A percentile compares a stretch with the other conserved stretches of the same genome.
Evolutionary conservation across 768 basidiomycete species (phyloP).

Genomic region (Pleurotus giganteus): DNA sequence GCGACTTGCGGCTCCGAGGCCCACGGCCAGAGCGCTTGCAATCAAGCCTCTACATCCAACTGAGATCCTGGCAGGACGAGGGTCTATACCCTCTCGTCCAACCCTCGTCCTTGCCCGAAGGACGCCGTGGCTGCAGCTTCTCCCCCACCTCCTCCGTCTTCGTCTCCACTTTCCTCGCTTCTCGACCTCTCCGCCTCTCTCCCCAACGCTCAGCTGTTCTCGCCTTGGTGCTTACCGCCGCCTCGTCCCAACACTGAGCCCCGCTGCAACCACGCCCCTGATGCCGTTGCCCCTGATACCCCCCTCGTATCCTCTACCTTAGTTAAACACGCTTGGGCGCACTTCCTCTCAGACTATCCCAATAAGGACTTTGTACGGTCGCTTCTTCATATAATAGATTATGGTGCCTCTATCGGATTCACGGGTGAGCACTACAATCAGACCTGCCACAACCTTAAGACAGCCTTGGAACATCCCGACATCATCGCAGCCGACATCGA

Average conservation of each 20-base stretch:
- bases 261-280: conserved; percentile 10
- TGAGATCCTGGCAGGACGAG: conserved; percentile 1
- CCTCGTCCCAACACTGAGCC: conserved; percentile 16
- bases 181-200: neutral
- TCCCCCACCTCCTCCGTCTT: neutral
- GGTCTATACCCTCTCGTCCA: neutral
- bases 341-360: conserved; percentile 25
- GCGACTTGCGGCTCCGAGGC: neutral
- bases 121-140: no score
- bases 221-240: conserved; percentile 10
- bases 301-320: conserved; percentile 4
- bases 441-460: conserved; percentile 23
- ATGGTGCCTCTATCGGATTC: conserved; percentile 27
- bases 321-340: conserved; percentile 16
- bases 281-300: conserved; percentile 10
- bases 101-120: neutral
- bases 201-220: conserved; percentile 11
- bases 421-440: conserved; percentile 11
- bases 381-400: conserved; percentile 23
- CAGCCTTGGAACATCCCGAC: conserved; percentile 17
- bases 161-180: no score
- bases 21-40: neutral
- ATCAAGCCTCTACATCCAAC: neutral
- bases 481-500: conserved; percentile 12
- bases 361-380: conserved; percentile 23